These are phyloP conservation scores for Circinella umbellata DNA, from an alignment of 371 early-diverging fungal genomes.

Conservation along the genomic window DNA sequence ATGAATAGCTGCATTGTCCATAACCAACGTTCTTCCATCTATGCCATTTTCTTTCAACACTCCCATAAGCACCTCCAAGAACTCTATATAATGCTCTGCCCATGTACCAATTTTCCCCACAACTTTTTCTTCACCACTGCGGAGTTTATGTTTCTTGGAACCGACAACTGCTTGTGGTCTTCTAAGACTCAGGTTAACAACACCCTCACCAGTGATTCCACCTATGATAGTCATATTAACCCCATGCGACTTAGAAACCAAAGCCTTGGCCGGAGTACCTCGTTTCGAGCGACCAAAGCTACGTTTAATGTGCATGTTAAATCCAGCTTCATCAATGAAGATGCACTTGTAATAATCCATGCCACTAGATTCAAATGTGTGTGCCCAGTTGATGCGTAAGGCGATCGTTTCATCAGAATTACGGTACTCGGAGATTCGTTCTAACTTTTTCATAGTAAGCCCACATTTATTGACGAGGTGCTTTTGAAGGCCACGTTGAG, in stretches of 20 bases:
- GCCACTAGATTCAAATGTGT: not conserved
- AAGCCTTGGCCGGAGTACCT: conserved; percentile 15
- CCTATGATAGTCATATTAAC: conserved; percentile 15
- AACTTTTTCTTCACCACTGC: no score
- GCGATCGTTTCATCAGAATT: not conserved
- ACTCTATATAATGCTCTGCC: no score
- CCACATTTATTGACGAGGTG: conserved; percentile 20
- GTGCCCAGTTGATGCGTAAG: not conserved
- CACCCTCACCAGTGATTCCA: conserved; percentile 14
- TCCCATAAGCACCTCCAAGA: no score
- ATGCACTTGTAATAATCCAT: conserved; percentile 7
- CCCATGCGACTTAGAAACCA: not conserved
- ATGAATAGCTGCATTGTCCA: no score
- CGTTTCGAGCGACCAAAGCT: conserved; percentile 18
- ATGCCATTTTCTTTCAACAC: no score
- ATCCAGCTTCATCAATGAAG: conserved; percentile 23
- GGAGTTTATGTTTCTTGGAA: no score
- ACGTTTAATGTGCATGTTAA: conserved; percentile 18
- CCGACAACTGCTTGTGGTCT: no score
- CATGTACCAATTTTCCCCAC: no score
- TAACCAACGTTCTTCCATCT: no score
- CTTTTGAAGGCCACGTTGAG: conserved; percentile 12
- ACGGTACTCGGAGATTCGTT: conserved; percentile 4
- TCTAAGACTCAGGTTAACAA: not conserved
- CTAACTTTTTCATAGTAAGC: conserved; percentile 27